Evolutionary conservation across 1,284 basidiomycete genomes (phyloP), one percentile per base, ranked within the genome.

Genomic region (Mycosarcoma mackinlayi): DNA sequence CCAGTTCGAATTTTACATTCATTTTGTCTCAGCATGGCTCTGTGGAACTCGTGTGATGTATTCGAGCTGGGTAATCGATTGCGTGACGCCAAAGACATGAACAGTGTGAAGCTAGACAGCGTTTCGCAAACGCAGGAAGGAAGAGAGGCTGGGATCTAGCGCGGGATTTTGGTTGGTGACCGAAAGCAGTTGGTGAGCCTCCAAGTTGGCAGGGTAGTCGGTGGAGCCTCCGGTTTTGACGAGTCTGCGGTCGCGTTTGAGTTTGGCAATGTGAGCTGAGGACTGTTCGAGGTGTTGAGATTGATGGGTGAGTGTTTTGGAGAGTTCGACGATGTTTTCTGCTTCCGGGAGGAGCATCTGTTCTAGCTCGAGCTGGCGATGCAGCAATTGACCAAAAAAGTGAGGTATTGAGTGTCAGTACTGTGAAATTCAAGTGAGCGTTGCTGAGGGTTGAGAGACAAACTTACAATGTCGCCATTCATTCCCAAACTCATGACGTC

Each of bases 291-390:
- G 53, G 27, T 56, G 51, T 7, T 46, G 21, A 3, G 44, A 37
- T 45, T 73, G 71, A 34, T 67, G 50, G 2, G 47, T 19, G 18
- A 64, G 57, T 0, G 66, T 69, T 18, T 64, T 51, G 25, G 35
- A 52, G 0, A 73, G 58, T 14, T 69, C 61, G 45, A 69, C 58
- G 18, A 62, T 60, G 44, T 73, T 66, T 49, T 73, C 71, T 37
- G 66, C 71, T 50, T 73, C 71, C 3, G 71, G 71, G 1, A 73
- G 52, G 8, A 73, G 58, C 42, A 59, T 48, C 18, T 51, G 38
- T 47, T 73, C 71, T 18, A 73, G 28, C 42, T 69, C 62, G 24
- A 31, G 33, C 59, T 67, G 27, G 18, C n/a, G 23, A 16, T 11
- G 4, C 14, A 18, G 23, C 14, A 41, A 21, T n/a, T 9, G 30